These are phyloP conservation scores for Gentiana straminea DNA, from an alignment of 257 asterid genomes.

Conservation along the genomic window DNA sequence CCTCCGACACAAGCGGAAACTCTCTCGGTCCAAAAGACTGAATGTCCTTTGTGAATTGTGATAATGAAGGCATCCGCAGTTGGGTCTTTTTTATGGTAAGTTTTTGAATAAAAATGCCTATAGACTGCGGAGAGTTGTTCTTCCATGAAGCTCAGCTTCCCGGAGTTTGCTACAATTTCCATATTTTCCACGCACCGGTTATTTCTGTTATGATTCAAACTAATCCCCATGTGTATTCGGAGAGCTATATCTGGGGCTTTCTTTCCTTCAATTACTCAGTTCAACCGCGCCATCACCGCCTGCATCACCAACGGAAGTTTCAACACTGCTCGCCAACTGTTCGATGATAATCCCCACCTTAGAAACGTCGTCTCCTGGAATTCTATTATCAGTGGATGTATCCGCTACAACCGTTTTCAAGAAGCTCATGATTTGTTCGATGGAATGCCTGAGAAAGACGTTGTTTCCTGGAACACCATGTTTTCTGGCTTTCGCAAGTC, in stretches of 20 bases:
- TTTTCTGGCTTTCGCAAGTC: conserved; percentile 58
- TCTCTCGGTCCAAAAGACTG: too few species aligned
- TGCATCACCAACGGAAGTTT: conserved; percentile 31
- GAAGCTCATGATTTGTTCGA: conserved; percentile 55
- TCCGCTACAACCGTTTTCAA: conserved; percentile 21
- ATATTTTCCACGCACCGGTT: too few species aligned
- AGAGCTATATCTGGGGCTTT: not conserved
- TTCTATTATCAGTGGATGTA: conserved; percentile 44
- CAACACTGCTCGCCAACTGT: conserved; percentile 37
- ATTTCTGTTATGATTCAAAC: too few species aligned
- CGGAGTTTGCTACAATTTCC: too few species aligned
- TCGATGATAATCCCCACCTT: conserved; percentile 38
- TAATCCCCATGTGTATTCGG: too few species aligned
- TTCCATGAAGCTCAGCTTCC: too few species aligned
- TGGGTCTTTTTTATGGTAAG: too few species aligned
- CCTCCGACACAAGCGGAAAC: too few species aligned
- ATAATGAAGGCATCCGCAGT: too few species aligned
- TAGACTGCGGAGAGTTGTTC: too few species aligned
- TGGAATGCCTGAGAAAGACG: conserved; percentile 57
- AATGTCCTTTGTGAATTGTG: too few species aligned
- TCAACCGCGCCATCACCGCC: conserved; percentile 33
- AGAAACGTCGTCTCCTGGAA: conserved; percentile 68
- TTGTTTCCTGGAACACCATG: conserved; percentile 69
- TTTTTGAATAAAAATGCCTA: too few species aligned
- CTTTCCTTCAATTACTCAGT: conserved; percentile 18